Base-by-base conservation (phyloP, 202 grass and related monocot species). In the Carex arenaria region DNA sequence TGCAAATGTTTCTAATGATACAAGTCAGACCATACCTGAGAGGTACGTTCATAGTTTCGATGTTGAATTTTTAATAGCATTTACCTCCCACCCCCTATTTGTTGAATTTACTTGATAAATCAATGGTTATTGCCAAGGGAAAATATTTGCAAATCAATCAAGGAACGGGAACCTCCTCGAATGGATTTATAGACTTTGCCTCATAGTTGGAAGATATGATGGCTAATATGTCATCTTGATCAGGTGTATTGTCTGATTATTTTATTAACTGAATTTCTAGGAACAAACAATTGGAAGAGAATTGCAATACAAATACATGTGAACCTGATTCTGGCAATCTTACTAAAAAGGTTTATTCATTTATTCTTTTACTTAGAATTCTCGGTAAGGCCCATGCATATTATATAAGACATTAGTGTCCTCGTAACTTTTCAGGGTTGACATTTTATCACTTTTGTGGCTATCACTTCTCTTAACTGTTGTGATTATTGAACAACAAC, bases 321-420 rank as follows among this genome's bases (percentile, higher is more conserved):
- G 30, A 75, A 20, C 13, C 31, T 80, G 82, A 88, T 80, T 67
- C 74, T 89, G 54, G 64, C 84, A 72, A 12, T 87, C 60, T 52
- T 79, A 61, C 12, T 26, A 90, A 80, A 85, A 89, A 85, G 92
- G 94, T 97, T 77, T 74, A 83, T 70, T 28, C 69, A 51, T 65
- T 67, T 83, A 7, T 83, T 82, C 31, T 83, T 89, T 81, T 43
- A 56, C 34, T 59, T 78, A 31, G 32, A 18, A 61, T 53, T 34
- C 18, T 78, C 18, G 7, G 53, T n/a, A 4, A 76, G 51, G 72
- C 51, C 72, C 28, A 76, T 76, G 72, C 51, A n/a, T 40, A 38
- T 70, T 70, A 78, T 73, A 60, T 60, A 36, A 20, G 7, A 78
- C 8, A 19, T 19, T 2, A 78, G 17, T 60, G 26, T 38, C 17